Conservation (phyloP, 2,329 filamentous ascomycete genomes). For the Colletotrichum chrysophilum region DNA sequence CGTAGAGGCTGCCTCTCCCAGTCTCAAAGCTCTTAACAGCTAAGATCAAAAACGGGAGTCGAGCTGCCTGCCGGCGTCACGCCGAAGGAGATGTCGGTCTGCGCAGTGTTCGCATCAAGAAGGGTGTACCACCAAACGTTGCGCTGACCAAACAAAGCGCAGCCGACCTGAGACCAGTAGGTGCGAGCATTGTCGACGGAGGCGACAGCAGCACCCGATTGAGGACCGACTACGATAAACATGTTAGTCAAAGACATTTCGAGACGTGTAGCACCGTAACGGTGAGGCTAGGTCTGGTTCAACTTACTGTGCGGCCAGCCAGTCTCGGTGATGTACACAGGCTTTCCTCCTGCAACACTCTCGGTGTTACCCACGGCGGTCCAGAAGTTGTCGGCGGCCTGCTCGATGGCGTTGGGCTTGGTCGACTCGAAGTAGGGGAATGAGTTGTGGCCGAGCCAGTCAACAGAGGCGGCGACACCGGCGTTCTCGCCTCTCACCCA, state of each 20-base stretch:
- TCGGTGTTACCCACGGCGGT: slow-evolving; percentile 36
- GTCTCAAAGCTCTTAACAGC: background rate
- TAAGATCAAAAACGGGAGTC: slow-evolving; percentile 4
- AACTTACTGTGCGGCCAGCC: slow-evolving; percentile 55
- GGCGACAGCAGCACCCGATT: slow-evolving; percentile 46
- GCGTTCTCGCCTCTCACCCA: slow-evolving; percentile 54
- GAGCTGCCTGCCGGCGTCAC: background rate
- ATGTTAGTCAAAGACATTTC: background rate
- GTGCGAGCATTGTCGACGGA: slow-evolving; percentile 47
- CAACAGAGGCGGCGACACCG: slow-evolving; percentile 49
- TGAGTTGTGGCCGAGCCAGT: slow-evolving; percentile 59
- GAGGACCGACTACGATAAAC: slow-evolving; percentile 38
- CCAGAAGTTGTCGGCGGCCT: slow-evolving; percentile 49
- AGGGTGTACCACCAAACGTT: slow-evolving; percentile 21
- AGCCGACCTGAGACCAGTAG: slow-evolving; percentile 16
- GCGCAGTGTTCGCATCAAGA: slow-evolving; percentile 9
- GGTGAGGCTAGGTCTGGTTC: background rate
- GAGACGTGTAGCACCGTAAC: background rate
- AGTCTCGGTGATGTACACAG: slow-evolving; percentile 57
- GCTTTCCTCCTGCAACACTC: slow-evolving; percentile 45
- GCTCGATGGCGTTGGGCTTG: slow-evolving; percentile 32
- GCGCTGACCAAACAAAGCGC: slow-evolving; percentile 4
- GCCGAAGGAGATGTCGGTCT: slow-evolving; percentile 7
- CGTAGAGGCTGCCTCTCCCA: fast-evolving
- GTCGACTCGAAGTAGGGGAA: slow-evolving; percentile 59